phyloP scores from a whole-genome alignment of 108 stramenopile genomes.

The Cyclostephanos tholiformis region DNA sequence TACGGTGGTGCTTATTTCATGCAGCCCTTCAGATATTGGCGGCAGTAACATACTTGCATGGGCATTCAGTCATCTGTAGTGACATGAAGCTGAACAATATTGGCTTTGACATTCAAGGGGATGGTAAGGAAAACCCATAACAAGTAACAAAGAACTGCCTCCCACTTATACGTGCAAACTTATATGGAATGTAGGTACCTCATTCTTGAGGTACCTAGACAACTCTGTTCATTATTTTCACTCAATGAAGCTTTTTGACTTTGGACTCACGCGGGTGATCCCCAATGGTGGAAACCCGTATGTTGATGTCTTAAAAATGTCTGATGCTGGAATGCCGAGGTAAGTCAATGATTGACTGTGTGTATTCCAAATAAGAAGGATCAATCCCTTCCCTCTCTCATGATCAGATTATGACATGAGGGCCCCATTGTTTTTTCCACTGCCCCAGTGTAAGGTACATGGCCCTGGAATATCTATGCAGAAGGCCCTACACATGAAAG shows the following conservation, averaged over 20 bases:
- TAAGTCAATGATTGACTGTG: no score
- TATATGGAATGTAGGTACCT: not conserved
- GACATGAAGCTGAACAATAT: slow-evolving; percentile 55
- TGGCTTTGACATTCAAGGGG: slow-evolving; percentile 46
- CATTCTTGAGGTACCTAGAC: not conserved
- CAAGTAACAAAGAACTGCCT: no score
- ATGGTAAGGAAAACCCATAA: not conserved
- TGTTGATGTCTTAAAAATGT: not conserved
- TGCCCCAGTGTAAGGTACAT: slow-evolving; percentile 24
- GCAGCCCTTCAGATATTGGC: slow-evolving; percentile 35
- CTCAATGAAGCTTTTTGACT: not conserved
- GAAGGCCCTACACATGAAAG: slow-evolving; percentile 29
- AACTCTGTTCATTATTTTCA: no score
- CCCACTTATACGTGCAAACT: not conserved
- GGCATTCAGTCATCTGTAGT: slow-evolving; percentile 39
- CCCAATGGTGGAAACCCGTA: not conserved
- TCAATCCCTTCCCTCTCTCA: no score
- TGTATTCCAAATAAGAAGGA: no score
- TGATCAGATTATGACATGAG: no score
- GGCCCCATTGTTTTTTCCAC: no score
- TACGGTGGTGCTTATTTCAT: slow-evolving; percentile 3
- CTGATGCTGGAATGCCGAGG: slow-evolving; percentile 1
- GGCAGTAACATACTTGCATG: slow-evolving; percentile 43
- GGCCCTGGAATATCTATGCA: slow-evolving; percentile 19
- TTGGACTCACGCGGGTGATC: not conserved